Evolutionary conservation across 768 basidiomycete species (phyloP).

Genomic region (Punctularia strigosozonata): DNA sequence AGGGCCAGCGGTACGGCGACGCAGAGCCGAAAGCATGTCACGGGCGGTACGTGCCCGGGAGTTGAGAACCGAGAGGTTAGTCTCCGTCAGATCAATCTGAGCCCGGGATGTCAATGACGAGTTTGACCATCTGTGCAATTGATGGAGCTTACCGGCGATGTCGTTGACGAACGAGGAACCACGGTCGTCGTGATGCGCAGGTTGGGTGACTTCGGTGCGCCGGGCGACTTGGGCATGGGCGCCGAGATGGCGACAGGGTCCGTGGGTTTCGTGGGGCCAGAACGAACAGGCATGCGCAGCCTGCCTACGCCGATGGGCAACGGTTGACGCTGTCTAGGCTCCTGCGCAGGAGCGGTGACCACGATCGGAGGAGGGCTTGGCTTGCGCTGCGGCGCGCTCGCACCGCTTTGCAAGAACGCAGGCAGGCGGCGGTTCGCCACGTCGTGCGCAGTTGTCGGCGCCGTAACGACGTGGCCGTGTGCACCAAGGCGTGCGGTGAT

Average conservation of each 20-base stretch:
- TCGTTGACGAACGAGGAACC: constrained; percentile 31
- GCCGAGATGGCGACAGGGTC: constrained; percentile 8
- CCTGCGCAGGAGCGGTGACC: background rate
- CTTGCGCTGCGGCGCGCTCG: background rate
- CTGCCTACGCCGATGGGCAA: constrained; percentile 14
- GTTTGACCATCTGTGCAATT: no score
- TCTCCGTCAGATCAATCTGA: constrained; percentile 40
- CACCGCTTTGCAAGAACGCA: constrained; percentile 16
- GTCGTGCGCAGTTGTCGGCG: constrained; percentile 10
- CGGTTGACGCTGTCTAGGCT: background rate
- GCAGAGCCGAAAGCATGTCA: constrained; percentile 55
- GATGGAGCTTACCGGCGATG: no score
- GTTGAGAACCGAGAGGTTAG: constrained; percentile 38
- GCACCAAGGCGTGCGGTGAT: constrained; percentile 53
- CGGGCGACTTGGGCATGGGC: constrained; percentile 20
- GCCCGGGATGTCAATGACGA: no score
- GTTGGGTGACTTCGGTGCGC: constrained; percentile 26
- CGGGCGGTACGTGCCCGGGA: constrained; percentile 44
- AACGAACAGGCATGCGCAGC: constrained; percentile 15
- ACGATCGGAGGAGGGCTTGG: constrained; percentile 1
- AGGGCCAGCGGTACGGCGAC: constrained; percentile 33
- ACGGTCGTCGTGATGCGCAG: constrained; percentile 36
- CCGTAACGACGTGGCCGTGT: constrained; percentile 20
- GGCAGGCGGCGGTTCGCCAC: constrained; percentile 20
- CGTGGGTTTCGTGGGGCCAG: constrained; percentile 6